These are phyloP conservation scores for Trametes maxima DNA, from an alignment of 768 basidiomycete species.

Conservation along the genomic window DNA sequence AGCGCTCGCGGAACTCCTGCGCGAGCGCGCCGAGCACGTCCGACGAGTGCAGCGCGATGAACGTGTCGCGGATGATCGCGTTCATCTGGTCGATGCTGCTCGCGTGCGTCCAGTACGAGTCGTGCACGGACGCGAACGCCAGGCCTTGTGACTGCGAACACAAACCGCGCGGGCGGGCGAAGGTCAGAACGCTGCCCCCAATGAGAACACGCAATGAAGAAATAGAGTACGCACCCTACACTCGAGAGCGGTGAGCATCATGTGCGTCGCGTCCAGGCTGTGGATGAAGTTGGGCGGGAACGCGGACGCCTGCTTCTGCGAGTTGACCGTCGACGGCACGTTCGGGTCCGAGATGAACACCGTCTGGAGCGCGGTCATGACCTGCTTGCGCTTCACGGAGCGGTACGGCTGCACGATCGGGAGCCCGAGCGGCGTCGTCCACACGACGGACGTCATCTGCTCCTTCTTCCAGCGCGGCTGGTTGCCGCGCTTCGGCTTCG, in stretches of 20 bases:
- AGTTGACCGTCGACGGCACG: slow-evolving; percentile 66
- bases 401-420: slow-evolving; percentile 98
- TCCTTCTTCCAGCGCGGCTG: slow-evolving; percentile 65
- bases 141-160: slow-evolving; percentile 61
- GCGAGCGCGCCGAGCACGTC: slow-evolving; percentile 76
- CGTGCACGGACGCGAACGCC: slow-evolving; percentile 95
- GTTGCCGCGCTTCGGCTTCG: slow-evolving; percentile 17
- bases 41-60: slow-evolving; percentile 88
- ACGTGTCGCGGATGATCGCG: slow-evolving; percentile 85
- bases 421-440: slow-evolving; percentile 95
- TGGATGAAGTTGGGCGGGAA: slow-evolving; percentile 99
- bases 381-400: slow-evolving; percentile 77
- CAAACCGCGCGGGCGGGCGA: neutral
- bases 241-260: slow-evolving; percentile 94
- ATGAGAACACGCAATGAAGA: neutral
- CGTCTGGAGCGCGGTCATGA: slow-evolving; percentile 81
- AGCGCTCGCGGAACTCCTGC: slow-evolving; percentile 79
- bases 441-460: slow-evolving; percentile 93
- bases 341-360: slow-evolving; percentile 91
- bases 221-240: slow-evolving; percentile 60
- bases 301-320: slow-evolving; percentile 88
- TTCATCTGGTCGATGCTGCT: slow-evolving; percentile 87
- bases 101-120: slow-evolving; percentile 99
- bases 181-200: slow-evolving; percentile 2
- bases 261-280: slow-evolving; percentile 96